Evolutionary conservation across 1,284 basidiomycete species (phyloP).

Genomic region (Apiotrichum laibachii): DNA sequence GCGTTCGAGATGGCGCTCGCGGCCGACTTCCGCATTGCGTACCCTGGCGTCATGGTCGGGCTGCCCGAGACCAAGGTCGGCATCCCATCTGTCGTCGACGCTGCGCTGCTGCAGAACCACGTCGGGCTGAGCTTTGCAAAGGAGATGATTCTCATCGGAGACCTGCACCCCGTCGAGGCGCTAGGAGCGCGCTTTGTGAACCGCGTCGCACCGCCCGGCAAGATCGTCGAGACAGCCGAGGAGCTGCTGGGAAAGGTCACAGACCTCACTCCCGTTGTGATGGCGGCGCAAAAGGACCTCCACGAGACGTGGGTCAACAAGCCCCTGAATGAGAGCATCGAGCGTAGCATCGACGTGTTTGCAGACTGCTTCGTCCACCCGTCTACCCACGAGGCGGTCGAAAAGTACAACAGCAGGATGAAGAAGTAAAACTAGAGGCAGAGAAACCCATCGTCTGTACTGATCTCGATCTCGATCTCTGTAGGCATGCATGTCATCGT

Average conservation of each 20-base stretch:
- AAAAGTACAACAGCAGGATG: conserved; percentile 14
- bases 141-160: conserved; percentile 23
- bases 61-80: conserved; percentile 25
- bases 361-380: conserved; percentile 16
- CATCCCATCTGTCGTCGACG: conserved; percentile 20
- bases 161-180: conserved; percentile 13
- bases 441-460: not conserved
- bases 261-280: conserved; percentile 18
- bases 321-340: conserved; percentile 9
- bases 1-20: conserved; percentile 24
- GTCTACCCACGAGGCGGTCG: conserved; percentile 17
- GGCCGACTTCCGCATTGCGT: conserved; percentile 17
- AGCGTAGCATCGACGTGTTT: conserved; percentile 18
- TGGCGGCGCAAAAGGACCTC: conserved; percentile 22
- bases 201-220: conserved; percentile 1
- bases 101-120: conserved; percentile 16
- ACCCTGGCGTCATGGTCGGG: conserved; percentile 4
- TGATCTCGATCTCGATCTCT: not conserved
- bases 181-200: conserved; percentile 14
- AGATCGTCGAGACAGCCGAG: not conserved
- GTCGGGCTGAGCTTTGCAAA: conserved; percentile 15
- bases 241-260: conserved; percentile 17
- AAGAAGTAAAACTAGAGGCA: conserved; percentile 8
- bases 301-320: conserved; percentile 20
- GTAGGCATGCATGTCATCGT: not conserved